Evolutionary conservation across 2,329 filamentous ascomycete genomes (phyloP).

Genomic region (Penicillium sp.): DNA sequence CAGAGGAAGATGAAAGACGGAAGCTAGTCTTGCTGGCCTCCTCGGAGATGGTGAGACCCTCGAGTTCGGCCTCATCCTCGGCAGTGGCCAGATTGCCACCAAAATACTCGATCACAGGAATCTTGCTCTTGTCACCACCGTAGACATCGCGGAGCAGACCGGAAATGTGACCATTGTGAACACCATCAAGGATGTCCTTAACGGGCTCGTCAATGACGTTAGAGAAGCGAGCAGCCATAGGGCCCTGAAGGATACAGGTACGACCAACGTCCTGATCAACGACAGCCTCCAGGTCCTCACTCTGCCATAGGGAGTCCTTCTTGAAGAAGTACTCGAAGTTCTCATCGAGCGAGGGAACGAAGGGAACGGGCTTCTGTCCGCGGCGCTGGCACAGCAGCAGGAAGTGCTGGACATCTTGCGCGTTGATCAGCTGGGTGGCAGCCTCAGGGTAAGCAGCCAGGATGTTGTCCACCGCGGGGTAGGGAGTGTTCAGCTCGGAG

Average conservation of each 20-base stretch:
- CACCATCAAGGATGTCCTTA: slow-evolving; percentile 87
- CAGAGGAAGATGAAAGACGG: slow-evolving; percentile 72
- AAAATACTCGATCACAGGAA: slow-evolving; percentile 92
- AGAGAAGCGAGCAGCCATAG: slow-evolving; percentile 87
- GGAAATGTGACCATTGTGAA: slow-evolving; percentile 85
- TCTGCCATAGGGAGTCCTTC: slow-evolving; percentile 99
- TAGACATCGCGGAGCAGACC: slow-evolving; percentile 79
- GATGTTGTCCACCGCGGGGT: slow-evolving; percentile 73
- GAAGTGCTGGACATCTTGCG: slow-evolving; percentile 98
- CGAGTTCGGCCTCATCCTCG: slow-evolving; percentile 73
- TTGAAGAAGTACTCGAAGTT: slow-evolving; percentile 99
- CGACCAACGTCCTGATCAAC: slow-evolving; percentile 94
- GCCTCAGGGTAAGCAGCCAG: slow-evolving; percentile 82
- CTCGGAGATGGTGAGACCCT: slow-evolving; percentile 81
- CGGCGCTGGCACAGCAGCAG: slow-evolving; percentile 86
- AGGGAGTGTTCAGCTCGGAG: slow-evolving; percentile 81
- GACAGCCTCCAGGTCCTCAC: slow-evolving; percentile 93
- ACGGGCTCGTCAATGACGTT: slow-evolving; percentile 89
- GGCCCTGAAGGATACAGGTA: slow-evolving; percentile 94
- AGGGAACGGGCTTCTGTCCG: slow-evolving; percentile 93
- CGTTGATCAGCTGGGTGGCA: slow-evolving; percentile 89
- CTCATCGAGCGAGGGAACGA: slow-evolving; percentile 91
- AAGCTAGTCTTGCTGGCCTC: slow-evolving; percentile 80
- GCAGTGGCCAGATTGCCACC: slow-evolving; percentile 76
- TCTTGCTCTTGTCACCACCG: slow-evolving; percentile 66